A percentile compares a stretch with the other conserved stretches of the same genome.
Evolutionary conservation across 306 rosid genomes (phyloP).

Genomic region (Mimosa pudica): DNA sequence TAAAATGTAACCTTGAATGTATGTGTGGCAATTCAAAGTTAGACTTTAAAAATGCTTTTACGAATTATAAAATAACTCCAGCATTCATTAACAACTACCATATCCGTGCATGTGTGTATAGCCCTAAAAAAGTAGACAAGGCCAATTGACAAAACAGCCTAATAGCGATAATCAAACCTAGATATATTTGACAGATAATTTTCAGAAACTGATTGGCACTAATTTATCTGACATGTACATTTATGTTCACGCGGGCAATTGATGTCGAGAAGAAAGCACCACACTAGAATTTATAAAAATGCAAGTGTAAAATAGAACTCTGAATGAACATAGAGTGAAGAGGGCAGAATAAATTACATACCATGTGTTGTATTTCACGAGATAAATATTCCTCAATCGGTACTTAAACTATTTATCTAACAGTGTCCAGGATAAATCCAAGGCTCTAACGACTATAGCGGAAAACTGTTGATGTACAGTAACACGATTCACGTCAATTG

Average conservation of each 20-base stretch:
- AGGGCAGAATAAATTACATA: not conserved
- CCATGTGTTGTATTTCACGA: conserved; percentile 9
- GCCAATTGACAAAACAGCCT: not conserved
- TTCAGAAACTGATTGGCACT: not conserved
- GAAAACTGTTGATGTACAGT: conserved; percentile 4
- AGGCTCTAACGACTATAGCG: not conserved
- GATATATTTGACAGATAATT: not conserved
- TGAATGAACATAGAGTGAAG: not conserved
- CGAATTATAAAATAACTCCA: not conserved
- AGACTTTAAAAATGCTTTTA: not conserved
- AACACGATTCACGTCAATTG: not conserved
- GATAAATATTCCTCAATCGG: not conserved
- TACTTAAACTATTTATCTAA: not conserved
- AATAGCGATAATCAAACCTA: not conserved
- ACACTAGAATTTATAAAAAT: not conserved
- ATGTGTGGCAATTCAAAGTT: too few species aligned
- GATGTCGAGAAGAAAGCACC: not conserved
- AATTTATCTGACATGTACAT: not conserved
- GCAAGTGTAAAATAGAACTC: not conserved
- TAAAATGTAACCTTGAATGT: not conserved
- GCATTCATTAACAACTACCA: not conserved
- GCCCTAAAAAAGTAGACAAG: not conserved
- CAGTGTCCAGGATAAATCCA: not conserved
- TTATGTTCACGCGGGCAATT: not conserved
- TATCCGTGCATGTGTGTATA: not conserved